These are phyloP conservation scores for Scutellaria baicalensis DNA, from an alignment of 257 asterid species.

Conservation along the genomic window DNA sequence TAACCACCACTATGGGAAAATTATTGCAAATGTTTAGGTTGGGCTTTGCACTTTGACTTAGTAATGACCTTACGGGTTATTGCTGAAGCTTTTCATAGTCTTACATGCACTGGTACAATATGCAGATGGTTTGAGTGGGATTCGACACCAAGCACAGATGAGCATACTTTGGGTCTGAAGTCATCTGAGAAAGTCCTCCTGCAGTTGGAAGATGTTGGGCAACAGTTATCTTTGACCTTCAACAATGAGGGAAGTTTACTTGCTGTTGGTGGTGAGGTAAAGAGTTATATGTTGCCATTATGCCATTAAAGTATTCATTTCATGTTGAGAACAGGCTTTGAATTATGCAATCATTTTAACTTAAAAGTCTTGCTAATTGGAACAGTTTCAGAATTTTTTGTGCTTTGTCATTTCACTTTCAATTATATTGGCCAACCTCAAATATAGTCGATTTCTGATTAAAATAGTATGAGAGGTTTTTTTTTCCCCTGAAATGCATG, in stretches of 20 bases:
- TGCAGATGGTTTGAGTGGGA: constrained; percentile 86
- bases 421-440: too few relatives aligned
- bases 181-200: constrained; percentile 58
- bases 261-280: constrained; percentile 96
- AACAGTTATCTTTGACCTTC: constrained; percentile 75
- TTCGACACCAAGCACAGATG: constrained; percentile 20
- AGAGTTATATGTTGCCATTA: neutral
- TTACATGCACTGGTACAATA: neutral
- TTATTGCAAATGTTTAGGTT: neutral
- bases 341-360: neutral
- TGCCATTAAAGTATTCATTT: neutral
- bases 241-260: constrained; percentile 69
- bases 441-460: neutral
- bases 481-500: neutral
- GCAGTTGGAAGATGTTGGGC: constrained; percentile 76
- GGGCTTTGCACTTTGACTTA: neutral
- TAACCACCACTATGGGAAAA: neutral
- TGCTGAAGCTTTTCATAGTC: constrained; percentile 8
- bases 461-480: neutral
- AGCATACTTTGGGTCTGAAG: constrained; percentile 38
- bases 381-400: neutral
- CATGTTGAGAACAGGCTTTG: neutral
- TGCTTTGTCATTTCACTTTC: neutral
- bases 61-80: neutral
- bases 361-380: neutral